A percentile compares a stretch with the other conserved stretches of the same genome.
Evolutionary conservation across 768 basidiomycete genomes (phyloP).

Genomic region (Lanmaoa pseudosensibilis): DNA sequence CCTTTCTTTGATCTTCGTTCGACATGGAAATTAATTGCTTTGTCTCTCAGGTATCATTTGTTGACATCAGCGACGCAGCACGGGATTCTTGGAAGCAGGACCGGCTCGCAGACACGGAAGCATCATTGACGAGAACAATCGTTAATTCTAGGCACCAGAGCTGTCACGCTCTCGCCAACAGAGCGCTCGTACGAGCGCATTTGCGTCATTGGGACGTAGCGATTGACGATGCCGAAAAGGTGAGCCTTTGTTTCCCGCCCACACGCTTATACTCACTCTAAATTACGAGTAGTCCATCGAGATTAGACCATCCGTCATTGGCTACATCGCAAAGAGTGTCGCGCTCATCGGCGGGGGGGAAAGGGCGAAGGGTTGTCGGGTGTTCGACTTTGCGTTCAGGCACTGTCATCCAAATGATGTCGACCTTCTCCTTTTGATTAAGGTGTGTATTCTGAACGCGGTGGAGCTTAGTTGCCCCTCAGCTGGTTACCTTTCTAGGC

Average conservation of each 20-base stretch:
- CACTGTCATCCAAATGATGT: background rate
- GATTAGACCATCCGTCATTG: background rate
- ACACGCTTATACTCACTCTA: background rate
- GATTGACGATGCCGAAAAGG: conserved; percentile 2
- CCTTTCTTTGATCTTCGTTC: background rate
- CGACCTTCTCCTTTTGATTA: background rate
- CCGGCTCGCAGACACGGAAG: background rate
- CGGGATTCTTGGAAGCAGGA: background rate
- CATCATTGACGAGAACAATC: background rate
- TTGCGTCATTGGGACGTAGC: conserved; percentile 6
- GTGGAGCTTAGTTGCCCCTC: background rate
- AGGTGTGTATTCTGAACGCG: background rate
- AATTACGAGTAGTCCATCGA: background rate
- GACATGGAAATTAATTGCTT: no score
- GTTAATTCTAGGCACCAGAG: background rate
- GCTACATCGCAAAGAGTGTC: conserved; percentile 2
- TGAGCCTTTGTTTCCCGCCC: background rate
- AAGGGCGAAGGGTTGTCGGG: background rate
- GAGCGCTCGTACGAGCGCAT: conserved; percentile 5
- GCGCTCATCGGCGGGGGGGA: background rate
- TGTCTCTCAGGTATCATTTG: background rate
- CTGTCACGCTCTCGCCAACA: background rate
- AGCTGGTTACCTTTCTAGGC: background rate
- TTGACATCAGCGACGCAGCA: background rate
- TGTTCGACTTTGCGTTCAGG: conserved; percentile 5